Base-by-base conservation (phyloP, 108 stramenopile genomes). In the Seminavis robusta region DNA sequence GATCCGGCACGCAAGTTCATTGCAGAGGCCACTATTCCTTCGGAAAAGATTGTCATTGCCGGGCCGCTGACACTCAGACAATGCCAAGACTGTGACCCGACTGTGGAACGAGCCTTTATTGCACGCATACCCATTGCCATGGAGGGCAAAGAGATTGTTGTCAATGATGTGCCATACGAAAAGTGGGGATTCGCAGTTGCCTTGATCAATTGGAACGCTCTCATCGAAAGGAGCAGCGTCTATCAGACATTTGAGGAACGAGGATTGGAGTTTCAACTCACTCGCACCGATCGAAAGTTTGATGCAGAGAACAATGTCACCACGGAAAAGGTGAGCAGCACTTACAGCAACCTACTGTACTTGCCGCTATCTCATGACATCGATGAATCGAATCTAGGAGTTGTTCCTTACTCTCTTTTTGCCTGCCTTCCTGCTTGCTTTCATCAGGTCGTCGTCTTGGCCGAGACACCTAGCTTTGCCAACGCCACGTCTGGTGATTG, bases 141-240 rank as follows among this genome's bases (percentile, higher is more conserved):
- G 21, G 28, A 40, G 11, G 40, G 46, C 27, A 54, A 80, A 43
- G 49, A 20, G 9, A 79, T 83, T 44, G 56, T 40, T 2, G 41
- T 77, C 13, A 44, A 65, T 41, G 78, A 61, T n/a, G 40, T 64
- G 5, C 49, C 41, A 25, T 73, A 83, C 44, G 40, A 49, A 1
- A 43, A 47, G 8, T 83, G 82, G 82, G 82, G 82, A 42, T 79
- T 76, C 34, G 69, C 63, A 10, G 61, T 60, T 0, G 51, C 50
- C 30, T 2, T 73, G 3, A 51, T 73, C n/a, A 67, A 67, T 39
- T 73, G 72, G 72, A 50, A 57, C 1, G 61, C 39, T 26, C 24
- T 73, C 4, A 42, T 63, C 3, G 34, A 41, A 16, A 33, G 63
- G 10, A 76, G 74, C 33, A 42, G 65, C 19, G 67, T 83, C 42